A percentile compares a stretch with the other conserved stretches of the same genome.
These are phyloP conservation scores for Skeletonema tropicum DNA, from an alignment of 108 stramenopile genomes.

Conservation along the genomic window DNA sequence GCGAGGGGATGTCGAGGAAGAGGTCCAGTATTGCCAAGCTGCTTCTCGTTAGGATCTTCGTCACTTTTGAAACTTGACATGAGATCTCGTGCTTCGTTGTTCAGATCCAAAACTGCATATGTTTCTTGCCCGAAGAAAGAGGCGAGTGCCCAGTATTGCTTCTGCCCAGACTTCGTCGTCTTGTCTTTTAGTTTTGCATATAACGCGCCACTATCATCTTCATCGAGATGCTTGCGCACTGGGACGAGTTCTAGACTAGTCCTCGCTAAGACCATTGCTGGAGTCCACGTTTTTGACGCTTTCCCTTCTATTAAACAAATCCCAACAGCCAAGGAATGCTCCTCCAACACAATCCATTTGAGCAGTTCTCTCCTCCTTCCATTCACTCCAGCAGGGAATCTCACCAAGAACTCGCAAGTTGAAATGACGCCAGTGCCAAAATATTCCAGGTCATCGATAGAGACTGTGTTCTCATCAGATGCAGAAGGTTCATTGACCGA, in stretches of 20 bases:
- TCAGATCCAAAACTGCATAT: constrained; percentile 12
- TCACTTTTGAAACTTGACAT: not conserved
- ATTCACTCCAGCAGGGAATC: constrained; percentile 65
- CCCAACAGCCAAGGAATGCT: constrained; percentile 73
- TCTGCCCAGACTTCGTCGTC: not conserved
- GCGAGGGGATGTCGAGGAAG: not conserved
- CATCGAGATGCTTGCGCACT: constrained; percentile 41
- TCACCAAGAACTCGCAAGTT: constrained; percentile 67
- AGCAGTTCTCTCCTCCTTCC: constrained; percentile 62
- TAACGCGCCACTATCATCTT: constrained; percentile 50
- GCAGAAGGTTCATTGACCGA: not conserved
- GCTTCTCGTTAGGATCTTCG: constrained; percentile 1
- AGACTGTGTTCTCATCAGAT: constrained; percentile 11
- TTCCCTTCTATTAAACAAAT: constrained; percentile 53
- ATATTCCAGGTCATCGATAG: constrained; percentile 28
- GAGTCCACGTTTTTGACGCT: constrained; percentile 47
- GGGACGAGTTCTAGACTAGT: constrained; percentile 67
- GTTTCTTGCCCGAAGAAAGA: constrained; percentile 40
- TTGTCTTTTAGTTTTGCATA: constrained; percentile 30
- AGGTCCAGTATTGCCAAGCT: not conserved
- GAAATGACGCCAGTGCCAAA: constrained; percentile 46
- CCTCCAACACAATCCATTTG: constrained; percentile 78
- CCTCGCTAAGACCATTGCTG: constrained; percentile 62
- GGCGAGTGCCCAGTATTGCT: constrained; percentile 32
- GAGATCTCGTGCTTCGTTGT: constrained; percentile 16